Conservation (phyloP, 1,284 basidiomycete species). For the Heterobasidion irregulare region DNA sequence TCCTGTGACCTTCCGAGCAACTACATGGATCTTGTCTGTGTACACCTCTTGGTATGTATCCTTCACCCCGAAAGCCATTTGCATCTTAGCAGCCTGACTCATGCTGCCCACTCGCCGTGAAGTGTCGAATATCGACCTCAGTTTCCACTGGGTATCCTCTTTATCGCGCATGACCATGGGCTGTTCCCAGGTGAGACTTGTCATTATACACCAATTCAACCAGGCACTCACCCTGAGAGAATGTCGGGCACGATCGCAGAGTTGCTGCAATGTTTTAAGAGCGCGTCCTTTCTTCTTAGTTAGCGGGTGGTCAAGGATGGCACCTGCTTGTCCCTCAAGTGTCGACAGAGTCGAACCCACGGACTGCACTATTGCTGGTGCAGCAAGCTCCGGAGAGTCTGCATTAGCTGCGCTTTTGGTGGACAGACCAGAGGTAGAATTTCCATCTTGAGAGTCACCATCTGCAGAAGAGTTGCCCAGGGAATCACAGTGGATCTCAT, state of each 20-base stretch:
- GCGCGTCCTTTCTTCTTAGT: neutral
- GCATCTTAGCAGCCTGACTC: neutral
- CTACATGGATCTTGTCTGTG: neutral
- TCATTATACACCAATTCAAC: neutral
- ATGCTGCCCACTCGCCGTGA: neutral
- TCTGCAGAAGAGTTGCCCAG: neutral
- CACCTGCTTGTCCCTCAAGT: neutral
- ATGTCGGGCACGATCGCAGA: neutral
- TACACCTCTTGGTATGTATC: neutral
- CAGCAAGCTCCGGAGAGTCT: neutral
- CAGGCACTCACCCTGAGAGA: neutral
- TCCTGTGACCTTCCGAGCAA: neutral
- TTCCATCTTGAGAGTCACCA: neutral
- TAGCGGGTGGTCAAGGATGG: neutral
- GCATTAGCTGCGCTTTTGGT: neutral
- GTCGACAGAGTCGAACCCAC: neutral
- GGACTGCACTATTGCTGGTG: neutral
- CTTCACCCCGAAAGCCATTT: neutral
- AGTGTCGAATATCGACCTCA: neutral
- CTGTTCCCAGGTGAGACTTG: neutral
- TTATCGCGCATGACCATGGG: neutral
- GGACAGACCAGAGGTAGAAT: neutral
- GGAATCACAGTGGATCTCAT: neutral
- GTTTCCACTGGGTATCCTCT: neutral
- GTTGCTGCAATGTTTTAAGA: neutral